Evolutionary conservation across 2,329 filamentous ascomycete genomes (phyloP).

Genomic region (Colletotrichum sp.): DNA sequence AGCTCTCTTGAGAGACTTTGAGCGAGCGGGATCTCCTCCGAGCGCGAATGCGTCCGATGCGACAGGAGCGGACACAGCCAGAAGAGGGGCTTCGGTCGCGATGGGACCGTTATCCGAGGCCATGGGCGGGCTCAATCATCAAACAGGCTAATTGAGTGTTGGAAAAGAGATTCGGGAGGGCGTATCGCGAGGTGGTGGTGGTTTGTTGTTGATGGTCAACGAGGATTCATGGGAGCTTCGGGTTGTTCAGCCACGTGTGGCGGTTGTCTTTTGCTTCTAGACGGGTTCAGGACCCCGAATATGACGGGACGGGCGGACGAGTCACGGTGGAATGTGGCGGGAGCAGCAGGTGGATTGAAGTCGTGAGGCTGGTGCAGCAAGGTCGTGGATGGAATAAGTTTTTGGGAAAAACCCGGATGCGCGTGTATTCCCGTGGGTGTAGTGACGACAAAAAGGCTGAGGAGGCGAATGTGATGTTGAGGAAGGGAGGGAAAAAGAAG

Average conservation of each 20-base stretch:
- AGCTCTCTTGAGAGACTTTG: constrained; percentile 46
- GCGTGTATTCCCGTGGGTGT: neutral
- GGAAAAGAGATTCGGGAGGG: neutral
- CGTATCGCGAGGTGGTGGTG: constrained; percentile 9
- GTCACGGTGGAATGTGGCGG: constrained; percentile 20
- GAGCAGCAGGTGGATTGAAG: constrained; percentile 5
- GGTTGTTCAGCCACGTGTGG: constrained; percentile 20
- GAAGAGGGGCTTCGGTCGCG: constrained; percentile 55
- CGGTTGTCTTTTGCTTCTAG: constrained; percentile 9
- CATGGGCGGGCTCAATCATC: constrained; percentile 41
- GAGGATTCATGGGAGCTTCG: constrained; percentile 18
- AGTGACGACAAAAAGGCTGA: neutral
- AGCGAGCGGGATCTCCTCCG: constrained; percentile 35
- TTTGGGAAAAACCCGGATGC: neutral
- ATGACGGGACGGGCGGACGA: constrained; percentile 19
- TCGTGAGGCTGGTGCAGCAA: neutral
- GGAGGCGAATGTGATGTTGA: constrained; percentile 8
- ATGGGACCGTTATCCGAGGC: constrained; percentile 58
- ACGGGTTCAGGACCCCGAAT: constrained; percentile 17
- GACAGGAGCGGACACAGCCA: constrained; percentile 38
- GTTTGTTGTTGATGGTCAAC: constrained; percentile 15
- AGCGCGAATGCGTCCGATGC: constrained; percentile 44
- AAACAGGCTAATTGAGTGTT: neutral
- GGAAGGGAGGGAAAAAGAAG: constrained; percentile 10
- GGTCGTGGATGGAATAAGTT: neutral